A percentile compares a stretch with the other conserved stretches of the same genome.
Conservation (phyloP, 306 rosid species). For the Citrullus colocynthis region DNA sequence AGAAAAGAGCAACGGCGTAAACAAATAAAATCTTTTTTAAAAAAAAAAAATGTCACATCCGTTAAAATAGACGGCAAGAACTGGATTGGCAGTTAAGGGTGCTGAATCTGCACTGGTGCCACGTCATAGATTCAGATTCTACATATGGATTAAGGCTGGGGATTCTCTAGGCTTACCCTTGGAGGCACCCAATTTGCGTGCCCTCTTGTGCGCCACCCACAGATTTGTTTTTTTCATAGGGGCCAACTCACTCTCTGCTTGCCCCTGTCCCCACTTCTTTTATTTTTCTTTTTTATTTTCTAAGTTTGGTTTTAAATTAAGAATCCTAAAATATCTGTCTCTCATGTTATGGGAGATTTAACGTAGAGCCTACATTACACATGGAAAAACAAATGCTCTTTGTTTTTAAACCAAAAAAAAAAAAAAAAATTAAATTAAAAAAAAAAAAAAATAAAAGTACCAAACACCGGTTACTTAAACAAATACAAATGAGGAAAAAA, state of each 20-base stretch:
- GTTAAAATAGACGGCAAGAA: slow-evolving; percentile 3
- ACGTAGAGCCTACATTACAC: too few species aligned
- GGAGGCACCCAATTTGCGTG: background rate
- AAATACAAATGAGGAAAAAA: too few species aligned
- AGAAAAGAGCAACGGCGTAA: background rate
- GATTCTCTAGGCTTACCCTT: background rate
- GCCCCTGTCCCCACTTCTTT: background rate
- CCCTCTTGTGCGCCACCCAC: background rate
- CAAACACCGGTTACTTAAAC: too few species aligned
- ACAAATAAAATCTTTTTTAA: background rate
- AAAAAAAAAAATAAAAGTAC: too few species aligned
- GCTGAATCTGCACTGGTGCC: background rate
- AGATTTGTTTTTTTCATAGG: background rate
- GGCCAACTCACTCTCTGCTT: background rate
- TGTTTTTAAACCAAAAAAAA: too few species aligned
- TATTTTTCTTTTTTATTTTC: too few species aligned
- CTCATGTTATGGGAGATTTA: too few species aligned
- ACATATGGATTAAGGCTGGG: background rate
- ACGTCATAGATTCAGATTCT: slow-evolving; percentile 9
- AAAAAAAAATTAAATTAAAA: too few species aligned
- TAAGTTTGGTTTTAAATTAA: too few species aligned
- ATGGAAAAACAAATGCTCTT: too few species aligned
- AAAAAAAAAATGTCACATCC: background rate
- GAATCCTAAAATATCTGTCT: too few species aligned
- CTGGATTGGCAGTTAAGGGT: background rate